Percentiles rank a stretch among this genome's conserved stretches.
phyloP scores from a whole-genome alignment of 2,329 filamentous ascomycete species.

The Cladophialophora immunda region DNA sequence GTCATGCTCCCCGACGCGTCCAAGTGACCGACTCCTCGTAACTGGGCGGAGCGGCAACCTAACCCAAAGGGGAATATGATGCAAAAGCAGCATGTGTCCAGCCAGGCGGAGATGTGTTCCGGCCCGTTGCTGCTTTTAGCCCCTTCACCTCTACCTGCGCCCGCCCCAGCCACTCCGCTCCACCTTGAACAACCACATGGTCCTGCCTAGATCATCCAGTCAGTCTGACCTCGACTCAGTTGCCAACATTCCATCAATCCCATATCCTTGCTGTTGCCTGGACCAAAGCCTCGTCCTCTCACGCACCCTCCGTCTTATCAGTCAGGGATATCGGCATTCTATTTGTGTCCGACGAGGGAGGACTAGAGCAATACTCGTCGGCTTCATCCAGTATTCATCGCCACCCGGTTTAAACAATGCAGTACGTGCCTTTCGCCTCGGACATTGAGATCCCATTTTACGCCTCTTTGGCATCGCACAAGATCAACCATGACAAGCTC shows the following conservation, averaged over 20 bases:
- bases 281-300: not conserved
- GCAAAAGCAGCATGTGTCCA: not conserved
- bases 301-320: not conserved
- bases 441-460: slow-evolving; percentile 98
- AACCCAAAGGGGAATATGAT: not conserved
- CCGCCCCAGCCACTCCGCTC: not conserved
- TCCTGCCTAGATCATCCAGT: not conserved
- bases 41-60: not conserved
- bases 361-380: not conserved
- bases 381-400: not conserved
- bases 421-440: slow-evolving; percentile 89
- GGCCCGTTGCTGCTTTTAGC: not conserved
- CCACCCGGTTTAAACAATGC: slow-evolving; percentile 51
- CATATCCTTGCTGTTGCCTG: not conserved
- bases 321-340: not conserved
- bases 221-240: not conserved
- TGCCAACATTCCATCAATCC: not conserved
- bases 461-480: slow-evolving; percentile 86
- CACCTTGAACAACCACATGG: not conserved
- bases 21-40: slow-evolving; percentile 1
- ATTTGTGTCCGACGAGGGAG: not conserved
- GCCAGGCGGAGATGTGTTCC: not conserved
- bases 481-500: slow-evolving; percentile 96
- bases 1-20: slow-evolving; percentile 26
- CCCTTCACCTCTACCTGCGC: not conserved